Evolutionary conservation across 2,329 filamentous ascomycete species (phyloP).

Genomic region (Lanzia echinophila): DNA sequence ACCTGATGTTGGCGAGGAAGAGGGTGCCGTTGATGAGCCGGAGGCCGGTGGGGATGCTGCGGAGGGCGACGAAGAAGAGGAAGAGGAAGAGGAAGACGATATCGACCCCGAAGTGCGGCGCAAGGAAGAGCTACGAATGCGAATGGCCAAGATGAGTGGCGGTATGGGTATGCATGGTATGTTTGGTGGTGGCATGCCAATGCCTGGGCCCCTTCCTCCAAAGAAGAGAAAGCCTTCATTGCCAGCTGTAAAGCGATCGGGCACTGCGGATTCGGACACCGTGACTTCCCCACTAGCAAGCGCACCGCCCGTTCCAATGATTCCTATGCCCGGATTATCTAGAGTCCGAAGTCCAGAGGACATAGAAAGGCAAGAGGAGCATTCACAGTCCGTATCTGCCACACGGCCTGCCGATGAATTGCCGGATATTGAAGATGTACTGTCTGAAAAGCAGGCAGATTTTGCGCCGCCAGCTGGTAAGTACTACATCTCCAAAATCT

Average conservation of each 20-base stretch:
- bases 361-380: conserved; percentile 35
- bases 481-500: not conserved
- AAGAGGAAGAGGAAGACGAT: conserved; percentile 76
- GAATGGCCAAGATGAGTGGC: conserved; percentile 98
- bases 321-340: conserved; percentile 67
- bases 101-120: conserved; percentile 81
- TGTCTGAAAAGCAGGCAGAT: conserved; percentile 28
- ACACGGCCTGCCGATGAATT: conserved; percentile 40
- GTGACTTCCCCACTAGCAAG: conserved; percentile 38
- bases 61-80: conserved; percentile 54
- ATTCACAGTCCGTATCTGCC: conserved; percentile 41
- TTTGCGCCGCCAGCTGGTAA: conserved; percentile 32
- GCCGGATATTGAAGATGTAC: conserved; percentile 47
- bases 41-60: conserved; percentile 39
- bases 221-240: conserved; percentile 50
- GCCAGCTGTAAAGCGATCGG: conserved; percentile 36
- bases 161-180: conserved; percentile 96
- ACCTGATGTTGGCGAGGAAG: conserved; percentile 42
- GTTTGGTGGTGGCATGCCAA: conserved; percentile 69
- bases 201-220: conserved; percentile 43
- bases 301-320: conserved; percentile 52
- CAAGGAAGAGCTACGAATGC: conserved; percentile 80
- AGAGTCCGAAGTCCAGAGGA: conserved; percentile 43
- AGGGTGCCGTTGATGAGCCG: conserved; percentile 36
- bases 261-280: conserved; percentile 36